Evolutionary conservation across 2,329 filamentous ascomycete species (phyloP), one percentile per base, ranked within the genome.

Genomic region (Colletotrichum sp.): DNA sequence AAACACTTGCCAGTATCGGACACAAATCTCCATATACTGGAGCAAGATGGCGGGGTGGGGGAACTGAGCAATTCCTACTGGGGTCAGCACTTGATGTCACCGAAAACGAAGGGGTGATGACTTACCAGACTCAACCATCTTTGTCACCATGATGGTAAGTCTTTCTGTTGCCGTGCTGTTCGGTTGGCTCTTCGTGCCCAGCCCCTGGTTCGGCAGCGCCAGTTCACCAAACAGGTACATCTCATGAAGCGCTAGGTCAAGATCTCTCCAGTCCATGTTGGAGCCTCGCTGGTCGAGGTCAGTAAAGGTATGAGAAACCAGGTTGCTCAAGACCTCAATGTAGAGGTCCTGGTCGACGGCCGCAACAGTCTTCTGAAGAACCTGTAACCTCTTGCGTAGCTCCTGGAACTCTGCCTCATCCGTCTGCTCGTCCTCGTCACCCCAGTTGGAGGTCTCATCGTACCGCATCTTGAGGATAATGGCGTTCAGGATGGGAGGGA

Each of bases 361-460:
- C 18, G 97, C 96, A 68, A 99, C 93, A 55, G 95, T 96, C 87
- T 98, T 98, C 84, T 99, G 97, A 57, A 99, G 88, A 55, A 96
- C 93, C 84, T 98, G 95, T 64, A 99, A 88, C 80, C 95, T 92
- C 84, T 98, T 98, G 76, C 98, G 93, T 70, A 99, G 89, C 80
- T 99, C 97, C 82, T 98, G 95, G 80, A 99, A 99, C 83, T 99
- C 97, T 30, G 96, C 97, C 85, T 99, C 97, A 80, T 99, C 97
- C 3, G 96, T 98, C 84, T 98, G 94, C 80, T 98, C 96, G 80
- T 98, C 96, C 82, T 98, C 96, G 74, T 96, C 93, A 49, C 96
- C 96, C 96, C 96, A 99, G 24, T 92, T 94, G 2, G 95, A 94
- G 8, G 96, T 98, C 83, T 98, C 96, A 81, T 99, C 97, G 82